Percentiles rank a stretch among this genome's conserved stretches.
Conservation (phyloP, 2,329 filamentous ascomycete species). For the Moelleriella libera region DNA sequence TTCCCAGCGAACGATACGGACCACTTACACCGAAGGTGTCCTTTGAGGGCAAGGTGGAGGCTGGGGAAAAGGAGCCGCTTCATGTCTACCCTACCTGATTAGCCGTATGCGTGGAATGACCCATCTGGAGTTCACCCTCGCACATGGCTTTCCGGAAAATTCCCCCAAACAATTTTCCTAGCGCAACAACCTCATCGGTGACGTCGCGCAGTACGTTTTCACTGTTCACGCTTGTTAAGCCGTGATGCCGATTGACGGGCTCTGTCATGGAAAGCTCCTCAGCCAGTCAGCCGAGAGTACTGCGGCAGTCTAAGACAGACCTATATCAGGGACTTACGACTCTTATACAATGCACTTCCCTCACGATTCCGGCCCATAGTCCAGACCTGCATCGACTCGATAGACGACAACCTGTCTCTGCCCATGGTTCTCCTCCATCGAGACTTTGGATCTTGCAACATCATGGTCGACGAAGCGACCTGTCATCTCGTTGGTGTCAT, state of each 20-base stretch:
- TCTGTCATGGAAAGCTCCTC: constrained; percentile 20
- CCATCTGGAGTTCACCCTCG: constrained; percentile 21
- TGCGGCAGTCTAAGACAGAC: constrained; percentile 9
- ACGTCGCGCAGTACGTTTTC: constrained; percentile 15
- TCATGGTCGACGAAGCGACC: constrained; percentile 21
- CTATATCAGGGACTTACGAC: constrained; percentile 16
- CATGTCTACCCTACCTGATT: constrained; percentile 19
- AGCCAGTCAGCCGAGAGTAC: constrained; percentile 13
- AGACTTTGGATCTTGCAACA: constrained; percentile 23
- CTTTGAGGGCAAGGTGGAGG: constrained; percentile 15
- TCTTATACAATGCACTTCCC: constrained; percentile 18
- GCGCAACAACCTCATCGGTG: constrained; percentile 19
- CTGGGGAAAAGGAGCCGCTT: constrained; percentile 15
- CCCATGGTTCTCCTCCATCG: constrained; percentile 24
- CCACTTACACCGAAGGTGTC: background rate
- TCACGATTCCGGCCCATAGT: constrained; percentile 18
- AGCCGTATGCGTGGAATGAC: constrained; percentile 17
- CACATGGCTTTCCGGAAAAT: constrained; percentile 18
- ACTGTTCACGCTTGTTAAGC: background rate
- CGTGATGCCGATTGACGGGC: constrained; percentile 4
- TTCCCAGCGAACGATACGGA: background rate
- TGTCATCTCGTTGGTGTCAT: constrained; percentile 24
- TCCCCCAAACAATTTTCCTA: constrained; percentile 15
- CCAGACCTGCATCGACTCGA: constrained; percentile 13
- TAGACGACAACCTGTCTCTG: constrained; percentile 19